Conservation (phyloP, 1,284 basidiomycete genomes). For the Ustilago shanxiensis region DNA sequence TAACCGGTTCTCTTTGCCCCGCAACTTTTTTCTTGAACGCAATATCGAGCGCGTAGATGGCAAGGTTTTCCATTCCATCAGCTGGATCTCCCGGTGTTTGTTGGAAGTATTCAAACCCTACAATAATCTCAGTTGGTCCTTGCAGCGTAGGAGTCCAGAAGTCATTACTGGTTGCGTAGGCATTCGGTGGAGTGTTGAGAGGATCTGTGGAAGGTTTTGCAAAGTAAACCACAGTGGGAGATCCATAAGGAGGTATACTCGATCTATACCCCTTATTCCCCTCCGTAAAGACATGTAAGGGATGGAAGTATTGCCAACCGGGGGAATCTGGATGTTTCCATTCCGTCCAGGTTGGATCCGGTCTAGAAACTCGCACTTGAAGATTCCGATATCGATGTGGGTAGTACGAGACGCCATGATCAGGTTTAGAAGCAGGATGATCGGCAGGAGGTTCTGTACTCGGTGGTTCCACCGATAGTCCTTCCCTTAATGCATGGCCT, state of each 20-base stretch:
- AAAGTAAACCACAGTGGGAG: constrained; percentile 55
- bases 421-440: constrained; percentile 30
- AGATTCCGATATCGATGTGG: constrained; percentile 57
- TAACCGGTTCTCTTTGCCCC: constrained; percentile 31
- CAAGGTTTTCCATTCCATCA: constrained; percentile 61
- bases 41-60: constrained; percentile 57
- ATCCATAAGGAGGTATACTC: constrained; percentile 49
- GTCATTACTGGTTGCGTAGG: constrained; percentile 51
- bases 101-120: constrained; percentile 55
- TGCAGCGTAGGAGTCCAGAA: constrained; percentile 50
- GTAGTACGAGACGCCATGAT: constrained; percentile 45
- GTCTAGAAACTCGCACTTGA: constrained; percentile 58
- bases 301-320: constrained; percentile 64
- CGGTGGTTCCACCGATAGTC: constrained; percentile 39
- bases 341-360: constrained; percentile 45
- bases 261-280: constrained; percentile 45
- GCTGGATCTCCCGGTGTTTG: constrained; percentile 56
- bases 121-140: constrained; percentile 54
- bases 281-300: constrained; percentile 53
- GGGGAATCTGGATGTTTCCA: constrained; percentile 45
- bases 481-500: constrained; percentile 42
- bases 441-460: constrained; percentile 53
- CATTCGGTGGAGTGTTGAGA: constrained; percentile 43
- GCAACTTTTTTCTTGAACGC: constrained; percentile 35
- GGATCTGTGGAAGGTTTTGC: constrained; percentile 43